A percentile compares a stretch with the other conserved stretches of the same genome.
phyloP scores from a whole-genome alignment of 345 rosid species.

The Acer saccharum region DNA sequence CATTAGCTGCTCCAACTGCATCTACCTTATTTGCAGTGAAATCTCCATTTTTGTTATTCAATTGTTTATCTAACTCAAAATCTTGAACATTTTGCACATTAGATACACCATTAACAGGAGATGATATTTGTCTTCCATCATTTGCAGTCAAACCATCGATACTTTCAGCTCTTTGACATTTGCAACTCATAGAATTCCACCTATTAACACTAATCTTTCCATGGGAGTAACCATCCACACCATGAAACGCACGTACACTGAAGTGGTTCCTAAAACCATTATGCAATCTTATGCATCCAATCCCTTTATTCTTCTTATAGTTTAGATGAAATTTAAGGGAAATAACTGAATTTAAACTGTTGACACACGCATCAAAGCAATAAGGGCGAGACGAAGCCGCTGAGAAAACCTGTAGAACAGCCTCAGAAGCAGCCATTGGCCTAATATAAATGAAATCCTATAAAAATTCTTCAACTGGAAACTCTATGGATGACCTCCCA shows the following conservation, averaged over 20 bases:
- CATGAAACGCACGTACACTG: conserved; percentile 16
- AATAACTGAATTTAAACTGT: conserved; percentile 25
- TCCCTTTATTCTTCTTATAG: conserved; percentile 18
- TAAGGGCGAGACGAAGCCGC: conserved; percentile 28
- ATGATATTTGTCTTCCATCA: conserved; percentile 28
- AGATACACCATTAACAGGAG: conserved; percentile 38
- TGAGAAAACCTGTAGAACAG: conserved; percentile 36
- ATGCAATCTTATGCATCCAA: conserved; percentile 16
- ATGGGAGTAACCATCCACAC: conserved; percentile 12
- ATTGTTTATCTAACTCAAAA: conserved; percentile 33
- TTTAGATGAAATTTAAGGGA: conserved; percentile 23
- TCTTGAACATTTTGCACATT: conserved; percentile 30
- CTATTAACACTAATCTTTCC: conserved; percentile 15
- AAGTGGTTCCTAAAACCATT: conserved; percentile 17
- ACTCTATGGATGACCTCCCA: conserved; percentile 1
- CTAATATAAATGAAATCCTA: conserved; percentile 4
- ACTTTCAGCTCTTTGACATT: conserved; percentile 54
- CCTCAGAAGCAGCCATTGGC: conserved; percentile 46
- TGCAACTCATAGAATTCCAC: conserved; percentile 40
- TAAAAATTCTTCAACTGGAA: conserved; percentile 12
- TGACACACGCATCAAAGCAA: conserved; percentile 25
- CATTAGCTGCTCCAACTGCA: conserved; percentile 25
- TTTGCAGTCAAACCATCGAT: conserved; percentile 37
- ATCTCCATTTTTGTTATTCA: conserved; percentile 33
- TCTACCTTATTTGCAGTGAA: conserved; percentile 28